Evolutionary conservation across 352 stramenopile species (phyloP).

Genomic region (Blastocystis hominis): DNA sequence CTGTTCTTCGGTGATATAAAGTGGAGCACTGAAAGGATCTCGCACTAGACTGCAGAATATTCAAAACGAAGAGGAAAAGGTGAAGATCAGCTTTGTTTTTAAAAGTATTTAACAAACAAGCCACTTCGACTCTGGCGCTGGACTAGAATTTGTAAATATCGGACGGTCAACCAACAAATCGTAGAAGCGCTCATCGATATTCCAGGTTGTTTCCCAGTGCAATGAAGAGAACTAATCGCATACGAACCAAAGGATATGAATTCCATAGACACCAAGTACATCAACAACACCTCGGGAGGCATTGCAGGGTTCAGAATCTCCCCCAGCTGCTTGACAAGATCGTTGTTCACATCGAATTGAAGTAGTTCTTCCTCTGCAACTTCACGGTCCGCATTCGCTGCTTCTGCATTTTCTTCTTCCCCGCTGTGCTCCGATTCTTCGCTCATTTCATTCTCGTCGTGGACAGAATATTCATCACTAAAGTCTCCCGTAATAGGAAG

Average conservation of each 20-base stretch:
- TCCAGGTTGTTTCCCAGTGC: constrained; percentile 3
- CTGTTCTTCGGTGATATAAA: too few species aligned
- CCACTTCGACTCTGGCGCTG: too few species aligned
- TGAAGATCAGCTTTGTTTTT: too few species aligned
- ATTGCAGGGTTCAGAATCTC: not conserved
- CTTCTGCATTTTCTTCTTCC: not conserved
- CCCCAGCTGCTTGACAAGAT: not conserved
- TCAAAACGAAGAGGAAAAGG: too few species aligned
- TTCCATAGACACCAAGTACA: constrained; percentile 8
- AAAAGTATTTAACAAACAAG: too few species aligned
- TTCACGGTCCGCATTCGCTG: not conserved
- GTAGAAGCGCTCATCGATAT: constrained; percentile 7
- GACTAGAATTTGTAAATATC: not conserved
- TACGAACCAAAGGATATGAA: constrained; percentile 23
- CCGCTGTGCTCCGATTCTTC: not conserved
- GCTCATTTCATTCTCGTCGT: not conserved
- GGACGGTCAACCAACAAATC: constrained; percentile 21
- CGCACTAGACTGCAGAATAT: too few species aligned
- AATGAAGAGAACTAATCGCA: not conserved
- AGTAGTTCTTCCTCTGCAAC: not conserved
- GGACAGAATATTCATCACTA: not conserved
- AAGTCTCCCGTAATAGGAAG: not conserved
- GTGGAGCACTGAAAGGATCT: too few species aligned
- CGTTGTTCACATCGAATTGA: not conserved
- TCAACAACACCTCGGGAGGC: not conserved